A percentile compares a stretch with the other conserved stretches of the same genome.
phyloP scores from a whole-genome alignment of 257 asterid genomes.

The Fraxinus americana region DNA sequence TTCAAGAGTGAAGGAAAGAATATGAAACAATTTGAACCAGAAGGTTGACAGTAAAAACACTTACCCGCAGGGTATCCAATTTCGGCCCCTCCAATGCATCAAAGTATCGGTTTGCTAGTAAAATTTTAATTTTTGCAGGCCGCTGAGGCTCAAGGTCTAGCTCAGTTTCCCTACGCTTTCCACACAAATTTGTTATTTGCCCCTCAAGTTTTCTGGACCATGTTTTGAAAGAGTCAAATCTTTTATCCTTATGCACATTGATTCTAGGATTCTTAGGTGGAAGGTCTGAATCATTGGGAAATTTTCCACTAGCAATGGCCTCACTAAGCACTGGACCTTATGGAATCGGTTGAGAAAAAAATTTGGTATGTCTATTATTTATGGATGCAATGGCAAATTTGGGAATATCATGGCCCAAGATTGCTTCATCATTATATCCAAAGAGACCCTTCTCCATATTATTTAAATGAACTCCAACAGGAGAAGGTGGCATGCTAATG shows the following conservation, averaged over 20 bases:
- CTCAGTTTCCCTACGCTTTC: slow-evolving; percentile 38
- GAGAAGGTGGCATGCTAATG: slow-evolving; percentile 79
- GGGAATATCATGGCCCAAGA: slow-evolving; percentile 7
- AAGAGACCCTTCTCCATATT: slow-evolving; percentile 42
- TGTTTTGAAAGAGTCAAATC: slow-evolving; percentile 79
- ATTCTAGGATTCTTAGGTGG: slow-evolving; percentile 43
- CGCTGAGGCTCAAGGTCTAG: slow-evolving; percentile 31
- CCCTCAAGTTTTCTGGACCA: slow-evolving; percentile 81
- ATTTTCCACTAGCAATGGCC: slow-evolving; percentile 26
- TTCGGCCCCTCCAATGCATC: slow-evolving; percentile 93
- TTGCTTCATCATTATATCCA: slow-evolving; percentile 20
- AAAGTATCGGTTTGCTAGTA: slow-evolving; percentile 65
- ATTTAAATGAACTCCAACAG: slow-evolving; percentile 31
- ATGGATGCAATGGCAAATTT: slow-evolving; percentile 14
- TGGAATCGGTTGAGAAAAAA: slow-evolving; percentile 67
- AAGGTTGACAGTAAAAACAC: neutral
- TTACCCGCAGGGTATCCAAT: slow-evolving; percentile 68
- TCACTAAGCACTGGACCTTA: slow-evolving; percentile 33
- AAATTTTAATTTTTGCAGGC: slow-evolving; percentile 34
- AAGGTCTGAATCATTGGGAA: slow-evolving; percentile 14
- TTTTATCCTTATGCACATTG: slow-evolving; percentile 44
- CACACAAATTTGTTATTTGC: slow-evolving; percentile 53
- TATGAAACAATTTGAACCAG: neutral
- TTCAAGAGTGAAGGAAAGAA: neutral
- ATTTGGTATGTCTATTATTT: slow-evolving; percentile 25